phyloP scores from a whole-genome alignment of 345 rosid genomes.

The Citrus hindsii region DNA sequence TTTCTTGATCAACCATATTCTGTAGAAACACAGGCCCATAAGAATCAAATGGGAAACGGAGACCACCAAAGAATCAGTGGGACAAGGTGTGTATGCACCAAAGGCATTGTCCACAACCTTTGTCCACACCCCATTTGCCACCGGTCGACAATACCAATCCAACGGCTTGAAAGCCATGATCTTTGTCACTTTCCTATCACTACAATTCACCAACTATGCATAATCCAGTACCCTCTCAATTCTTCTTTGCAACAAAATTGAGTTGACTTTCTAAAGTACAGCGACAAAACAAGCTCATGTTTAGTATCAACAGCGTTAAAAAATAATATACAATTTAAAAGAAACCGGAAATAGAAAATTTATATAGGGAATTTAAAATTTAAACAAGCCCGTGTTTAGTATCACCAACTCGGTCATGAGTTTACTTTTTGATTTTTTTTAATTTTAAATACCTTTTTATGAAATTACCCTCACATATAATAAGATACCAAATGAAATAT shows the following conservation, averaged over 20 bases:
- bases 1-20: conserved; percentile 70
- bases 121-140: conserved; percentile 70
- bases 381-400: too few species aligned
- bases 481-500: too few species aligned
- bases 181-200: conserved; percentile 8
- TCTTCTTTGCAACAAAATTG: background rate
- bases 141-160: conserved; percentile 86
- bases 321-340: background rate
- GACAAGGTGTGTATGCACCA: conserved; percentile 96
- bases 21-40: conserved; percentile 62
- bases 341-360: background rate
- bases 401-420: too few species aligned
- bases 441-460: too few species aligned
- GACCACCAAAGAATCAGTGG: conserved; percentile 71
- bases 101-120: conserved; percentile 79
- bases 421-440: too few species aligned
- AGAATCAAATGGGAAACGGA: conserved; percentile 62
- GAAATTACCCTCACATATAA: too few species aligned
- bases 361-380: background rate
- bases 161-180: conserved; percentile 65
- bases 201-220: conserved; percentile 21
- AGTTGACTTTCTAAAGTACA: background rate
- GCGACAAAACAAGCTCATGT: background rate
- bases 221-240: conserved; percentile 11
- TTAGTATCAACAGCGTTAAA: background rate